These are phyloP conservation scores for Pseudogymnoascus pannorum DNA, from an alignment of 2,329 filamentous ascomycete genomes.

Conservation along the genomic window DNA sequence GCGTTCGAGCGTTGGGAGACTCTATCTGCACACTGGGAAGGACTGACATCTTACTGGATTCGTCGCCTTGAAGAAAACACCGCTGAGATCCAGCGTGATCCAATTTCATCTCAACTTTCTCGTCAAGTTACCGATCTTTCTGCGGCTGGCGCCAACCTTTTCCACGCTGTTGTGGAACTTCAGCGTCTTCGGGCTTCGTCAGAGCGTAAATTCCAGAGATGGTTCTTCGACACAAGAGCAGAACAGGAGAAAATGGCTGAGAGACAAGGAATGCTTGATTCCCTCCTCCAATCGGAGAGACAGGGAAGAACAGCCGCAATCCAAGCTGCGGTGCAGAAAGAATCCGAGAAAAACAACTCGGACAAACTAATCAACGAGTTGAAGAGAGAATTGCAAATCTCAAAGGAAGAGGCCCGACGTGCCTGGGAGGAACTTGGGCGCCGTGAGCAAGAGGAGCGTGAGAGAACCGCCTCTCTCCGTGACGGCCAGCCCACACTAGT, in stretches of 20 bases:
- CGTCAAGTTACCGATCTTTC: constrained; percentile 96
- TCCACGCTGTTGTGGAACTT: constrained; percentile 93
- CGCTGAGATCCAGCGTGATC: constrained; percentile 73
- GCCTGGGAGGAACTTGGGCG: constrained; percentile 96
- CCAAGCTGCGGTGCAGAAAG: constrained; percentile 56
- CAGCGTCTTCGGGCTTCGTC: constrained; percentile 90
- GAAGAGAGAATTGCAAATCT: constrained; percentile 87
- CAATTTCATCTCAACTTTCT: constrained; percentile 79
- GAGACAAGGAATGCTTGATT: constrained; percentile 71
- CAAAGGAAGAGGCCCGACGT: constrained; percentile 88
- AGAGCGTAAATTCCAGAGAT: constrained; percentile 94
- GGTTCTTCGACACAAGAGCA: constrained; percentile 91
- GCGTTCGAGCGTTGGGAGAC: constrained; percentile 98
- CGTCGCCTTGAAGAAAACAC: constrained; percentile 85
- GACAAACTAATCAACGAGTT: constrained; percentile 82
- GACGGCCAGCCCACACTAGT: constrained; percentile 83
- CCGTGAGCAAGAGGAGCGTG: constrained; percentile 86
- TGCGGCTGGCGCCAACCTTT: constrained; percentile 90
- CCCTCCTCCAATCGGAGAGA: constrained; percentile 66
- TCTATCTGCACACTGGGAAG: constrained; percentile 95
- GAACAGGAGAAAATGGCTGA: constrained; percentile 84
- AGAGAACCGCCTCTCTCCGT: constrained; percentile 76
- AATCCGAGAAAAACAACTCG: constrained; percentile 60
- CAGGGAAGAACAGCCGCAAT: constrained; percentile 61
- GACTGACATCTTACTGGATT: constrained; percentile 95